Percentiles rank a stretch among this genome's conserved stretches.
Evolutionary conservation across 2,329 filamentous ascomycete species (phyloP).

Genomic region (Cercospora janseana): DNA sequence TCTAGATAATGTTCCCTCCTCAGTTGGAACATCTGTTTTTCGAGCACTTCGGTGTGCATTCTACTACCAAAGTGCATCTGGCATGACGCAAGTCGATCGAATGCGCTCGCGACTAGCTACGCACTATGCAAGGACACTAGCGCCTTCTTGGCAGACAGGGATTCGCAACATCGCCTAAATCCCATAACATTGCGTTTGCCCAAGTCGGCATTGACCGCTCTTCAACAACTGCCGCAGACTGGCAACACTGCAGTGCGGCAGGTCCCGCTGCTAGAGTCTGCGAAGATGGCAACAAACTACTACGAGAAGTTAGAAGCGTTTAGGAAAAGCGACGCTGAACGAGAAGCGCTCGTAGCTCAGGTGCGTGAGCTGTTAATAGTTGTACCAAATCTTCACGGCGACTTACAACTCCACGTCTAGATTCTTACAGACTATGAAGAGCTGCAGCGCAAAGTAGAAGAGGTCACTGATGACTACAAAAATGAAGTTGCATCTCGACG

Average conservation of each 20-base stretch:
- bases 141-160: too few species aligned
- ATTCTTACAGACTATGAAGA: constrained; percentile 34
- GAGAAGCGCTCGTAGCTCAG: constrained; percentile 35
- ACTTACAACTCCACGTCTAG: too few species aligned
- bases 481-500: constrained; percentile 40
- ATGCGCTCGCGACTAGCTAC: too few species aligned
- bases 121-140: too few species aligned
- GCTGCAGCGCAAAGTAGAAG: constrained; percentile 36
- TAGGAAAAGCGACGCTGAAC: constrained; percentile 34
- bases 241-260: not conserved
- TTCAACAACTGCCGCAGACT: not conserved
- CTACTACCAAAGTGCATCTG: too few species aligned
- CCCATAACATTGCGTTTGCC: not conserved
- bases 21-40: too few species aligned
- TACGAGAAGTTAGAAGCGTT: constrained; percentile 35
- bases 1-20: too few species aligned
- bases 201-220: not conserved
- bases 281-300: constrained; percentile 20
- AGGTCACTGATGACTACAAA: constrained; percentile 38
- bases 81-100: too few species aligned
- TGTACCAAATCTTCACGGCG: too few species aligned
- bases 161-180: not conserved
- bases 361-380: constrained; percentile 20
- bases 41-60: too few species aligned
- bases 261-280: not conserved